Evolutionary conservation across 164 flowering plant genomes (phyloP), one percentile per base, ranked within the genome.

Genomic region (Platanus orientalis): DNA sequence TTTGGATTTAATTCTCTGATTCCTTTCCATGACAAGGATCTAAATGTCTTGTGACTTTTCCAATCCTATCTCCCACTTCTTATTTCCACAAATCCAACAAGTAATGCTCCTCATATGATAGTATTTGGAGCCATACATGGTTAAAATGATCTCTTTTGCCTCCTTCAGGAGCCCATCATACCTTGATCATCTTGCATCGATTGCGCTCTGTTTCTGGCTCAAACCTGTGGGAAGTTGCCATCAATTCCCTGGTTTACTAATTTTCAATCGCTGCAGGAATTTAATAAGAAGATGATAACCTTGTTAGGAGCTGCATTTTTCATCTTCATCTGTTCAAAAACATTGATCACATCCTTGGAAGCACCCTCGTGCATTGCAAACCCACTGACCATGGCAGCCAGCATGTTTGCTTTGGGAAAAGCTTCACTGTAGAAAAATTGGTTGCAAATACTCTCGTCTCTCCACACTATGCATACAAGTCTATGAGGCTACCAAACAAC

Each of bases 401-500:
- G 14, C 76, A 71, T 32, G 69, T 60, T 61, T 63, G 57, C 54
- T 59, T 72, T 27, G n/a, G 63, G 47, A 68, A 32, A 42, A 34
- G 57, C 30, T 57, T 54, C 60, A 54, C 36, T 23, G 17, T 58
- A 57, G 68, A 83, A 83, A 44, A 80, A 34, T 72, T 66, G 39
- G 59, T 64, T 11, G 81, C 83, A 64, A 71, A 57, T 16, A 73
- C 81, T 3, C n/a, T n/a, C n/a, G 80, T 62, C 63, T 75, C 76
- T 47, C 87, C 87, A 26, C 87, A 80, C 54, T 80, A 80, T 2
- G 79, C 79, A 57, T 83, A 83, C 84, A 83, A 77, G 73, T 79
- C 80, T 9, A 83, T 62, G 57, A 83, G 69, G 42, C 71, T 51
- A 54, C 79, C 72, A 65, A 65, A 73, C 56, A 83, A 63, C 24